Conservation (phyloP, 331 rosid species). For the Stylosanthes scabra region DNA sequence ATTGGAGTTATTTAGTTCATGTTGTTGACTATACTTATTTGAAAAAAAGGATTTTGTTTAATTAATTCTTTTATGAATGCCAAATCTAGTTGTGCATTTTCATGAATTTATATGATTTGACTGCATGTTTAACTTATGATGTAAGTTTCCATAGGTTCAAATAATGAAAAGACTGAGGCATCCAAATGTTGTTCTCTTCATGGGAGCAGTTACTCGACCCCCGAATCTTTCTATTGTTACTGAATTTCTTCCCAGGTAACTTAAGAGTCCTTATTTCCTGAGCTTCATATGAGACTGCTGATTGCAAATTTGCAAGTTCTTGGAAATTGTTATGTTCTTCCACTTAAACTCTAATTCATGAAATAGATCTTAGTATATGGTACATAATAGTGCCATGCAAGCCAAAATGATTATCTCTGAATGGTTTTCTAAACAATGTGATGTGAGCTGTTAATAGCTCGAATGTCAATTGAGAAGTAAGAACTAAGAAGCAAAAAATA, state of each 20-base stretch:
- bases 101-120: slow-evolving; percentile 24
- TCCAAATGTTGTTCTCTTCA: slow-evolving; percentile 97
- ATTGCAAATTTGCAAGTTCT: slow-evolving; percentile 17
- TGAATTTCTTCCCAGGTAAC: slow-evolving; percentile 96
- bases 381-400: neutral
- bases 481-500: neutral
- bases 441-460: neutral
- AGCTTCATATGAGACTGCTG: slow-evolving; percentile 19
- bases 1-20: no score
- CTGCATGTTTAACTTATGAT: slow-evolving; percentile 38
- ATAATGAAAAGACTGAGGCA: slow-evolving; percentile 94
- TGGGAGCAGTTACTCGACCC: slow-evolving; percentile 93
- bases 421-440: slow-evolving; percentile 1
- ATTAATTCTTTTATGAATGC: slow-evolving; percentile 12
- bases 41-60: neutral
- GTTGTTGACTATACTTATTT: neutral
- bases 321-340: slow-evolving; percentile 14
- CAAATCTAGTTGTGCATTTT: slow-evolving; percentile 15
- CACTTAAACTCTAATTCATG: neutral
- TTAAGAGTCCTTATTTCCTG: slow-evolving; percentile 31
- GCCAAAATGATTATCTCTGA: neutral
- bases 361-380: slow-evolving; percentile 3
- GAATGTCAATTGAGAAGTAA: slow-evolving; percentile 9
- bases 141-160: slow-evolving; percentile 66
- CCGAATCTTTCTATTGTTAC: slow-evolving; percentile 94